Evolutionary conservation across 495 filamentous ascomycete genomes (phyloP).

Genomic region (Neurospora discreta): DNA sequence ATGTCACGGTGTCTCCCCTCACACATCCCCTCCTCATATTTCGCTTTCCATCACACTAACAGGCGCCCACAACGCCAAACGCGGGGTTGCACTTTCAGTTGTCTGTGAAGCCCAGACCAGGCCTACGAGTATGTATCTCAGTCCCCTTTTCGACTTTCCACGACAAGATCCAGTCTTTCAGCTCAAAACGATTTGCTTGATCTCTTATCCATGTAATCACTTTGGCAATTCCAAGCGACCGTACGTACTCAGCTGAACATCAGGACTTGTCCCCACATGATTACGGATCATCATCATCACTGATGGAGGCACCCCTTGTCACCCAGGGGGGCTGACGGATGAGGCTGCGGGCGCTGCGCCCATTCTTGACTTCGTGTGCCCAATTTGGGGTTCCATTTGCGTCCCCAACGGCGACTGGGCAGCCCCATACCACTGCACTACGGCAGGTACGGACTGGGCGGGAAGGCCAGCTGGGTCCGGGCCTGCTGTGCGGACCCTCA

Average conservation of each 20-base stretch:
- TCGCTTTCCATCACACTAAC: neutral
- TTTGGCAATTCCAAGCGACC: neutral
- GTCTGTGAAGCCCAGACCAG: neutral
- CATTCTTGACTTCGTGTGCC: neutral
- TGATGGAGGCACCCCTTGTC: neutral
- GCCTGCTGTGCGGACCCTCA: neutral
- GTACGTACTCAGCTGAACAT: neutral
- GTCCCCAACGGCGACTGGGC: neutral
- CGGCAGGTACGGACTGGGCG: neutral
- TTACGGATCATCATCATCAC: neutral
- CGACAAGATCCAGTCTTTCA: neutral
- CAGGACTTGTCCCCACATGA: neutral
- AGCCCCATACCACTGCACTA: neutral
- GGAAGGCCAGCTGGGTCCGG: neutral
- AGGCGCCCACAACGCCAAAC: neutral
- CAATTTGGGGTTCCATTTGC: neutral
- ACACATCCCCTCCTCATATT: neutral
- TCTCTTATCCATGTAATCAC: neutral
- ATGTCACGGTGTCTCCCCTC: neutral
- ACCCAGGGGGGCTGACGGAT: neutral
- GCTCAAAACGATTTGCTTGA: neutral
- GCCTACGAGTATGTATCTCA: neutral
- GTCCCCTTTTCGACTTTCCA: neutral
- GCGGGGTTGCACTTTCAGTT: neutral
- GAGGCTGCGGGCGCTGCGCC: neutral